Base-by-base conservation (phyloP, 2,329 filamentous ascomycete genomes). In the Beauveria australis region DNA sequence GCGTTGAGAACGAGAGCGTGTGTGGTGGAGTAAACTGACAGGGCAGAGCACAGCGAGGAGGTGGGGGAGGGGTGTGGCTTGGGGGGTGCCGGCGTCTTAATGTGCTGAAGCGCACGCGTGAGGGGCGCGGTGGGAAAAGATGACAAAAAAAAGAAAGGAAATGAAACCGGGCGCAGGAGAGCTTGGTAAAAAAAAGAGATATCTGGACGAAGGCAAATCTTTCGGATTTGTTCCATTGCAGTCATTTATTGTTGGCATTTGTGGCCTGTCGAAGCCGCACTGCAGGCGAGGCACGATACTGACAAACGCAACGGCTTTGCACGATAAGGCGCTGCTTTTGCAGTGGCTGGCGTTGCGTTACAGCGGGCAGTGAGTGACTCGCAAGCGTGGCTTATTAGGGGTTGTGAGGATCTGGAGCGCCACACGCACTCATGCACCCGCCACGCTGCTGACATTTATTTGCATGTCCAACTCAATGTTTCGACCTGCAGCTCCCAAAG, bases 1-100 rank as follows among this genome's bases (percentile, higher is more conserved):
- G 61, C 55, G 61, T 59, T 62, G 49, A 59, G 49, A 44, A 44
- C 18, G 43, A 56, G 44, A 48, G 48, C 9, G 48, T 56, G 57
- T 60, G 59, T 37, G 33, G 48, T 53, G 51, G 51, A 49, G 57
- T 28, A 40, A 9, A 24, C 40, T 18, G 33, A 18, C 53, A 57
- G 43, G 33, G 59, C 46, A 19, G 51, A 43, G 43, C 12, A 28
- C 18, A 54, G 52, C 19, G 49, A n/a, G 59, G 47, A 51, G 43
- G 40, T 8, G 55, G 30, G 30, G 46, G n/a, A 28, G 56, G 33
- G n/a, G 37, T 44, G 47, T 52, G 40, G 47, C 37, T 24, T 40
- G 47, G 44, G 46, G 51, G 8, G 55, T 58, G 55, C 10, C 46
- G 55, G 46, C 55, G 55, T 43, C 46, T 43, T 51, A 16, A 24